These are phyloP conservation scores for Mycena latifolia DNA, from an alignment of 768 basidiomycete species.

Conservation along the genomic window DNA sequence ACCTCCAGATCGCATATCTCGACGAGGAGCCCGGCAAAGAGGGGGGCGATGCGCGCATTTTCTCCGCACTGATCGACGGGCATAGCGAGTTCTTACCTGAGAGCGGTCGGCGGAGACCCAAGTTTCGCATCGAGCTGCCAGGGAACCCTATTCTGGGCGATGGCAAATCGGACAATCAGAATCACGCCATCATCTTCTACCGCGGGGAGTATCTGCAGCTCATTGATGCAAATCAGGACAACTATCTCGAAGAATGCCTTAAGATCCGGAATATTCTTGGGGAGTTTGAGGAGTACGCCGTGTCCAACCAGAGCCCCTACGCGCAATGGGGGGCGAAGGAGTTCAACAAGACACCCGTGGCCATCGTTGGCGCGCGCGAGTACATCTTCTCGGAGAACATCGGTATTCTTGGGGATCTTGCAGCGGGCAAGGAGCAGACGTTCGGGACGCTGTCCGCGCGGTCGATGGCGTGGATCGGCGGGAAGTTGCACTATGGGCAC, in stretches of 20 bases:
- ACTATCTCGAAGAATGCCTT: constrained; percentile 99
- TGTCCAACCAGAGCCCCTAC: constrained; percentile 92
- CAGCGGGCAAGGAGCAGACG: constrained; percentile 99
- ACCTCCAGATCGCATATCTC: constrained; percentile 97
- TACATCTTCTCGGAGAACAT: constrained; percentile 99
- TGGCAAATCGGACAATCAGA: constrained; percentile 99
- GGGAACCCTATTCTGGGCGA: constrained; percentile 99
- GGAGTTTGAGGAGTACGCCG: constrained; percentile 95
- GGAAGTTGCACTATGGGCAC: constrained; percentile 98
- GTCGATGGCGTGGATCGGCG: constrained; percentile 96
- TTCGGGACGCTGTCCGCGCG: constrained; percentile 98
- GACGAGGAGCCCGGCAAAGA: constrained; percentile 98
- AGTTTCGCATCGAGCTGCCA: constrained; percentile 98
- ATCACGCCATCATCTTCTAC: constrained; percentile 99
- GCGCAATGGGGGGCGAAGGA: constrained; percentile 91
- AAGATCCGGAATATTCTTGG: constrained; percentile 99
- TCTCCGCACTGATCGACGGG: constrained; percentile 96
- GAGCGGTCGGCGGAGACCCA: constrained; percentile 90
- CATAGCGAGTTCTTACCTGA: constrained; percentile 96
- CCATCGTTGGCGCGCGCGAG: constrained; percentile 98
- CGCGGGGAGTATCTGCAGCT: constrained; percentile 99
- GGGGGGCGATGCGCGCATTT: constrained; percentile 94
- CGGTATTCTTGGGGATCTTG: constrained; percentile 97
- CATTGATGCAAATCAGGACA: constrained; percentile 99
- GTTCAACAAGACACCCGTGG: constrained; percentile 89